Conservation (phyloP, 1,284 basidiomycete species). For the Erythrobasidium hasegawianum region DNA sequence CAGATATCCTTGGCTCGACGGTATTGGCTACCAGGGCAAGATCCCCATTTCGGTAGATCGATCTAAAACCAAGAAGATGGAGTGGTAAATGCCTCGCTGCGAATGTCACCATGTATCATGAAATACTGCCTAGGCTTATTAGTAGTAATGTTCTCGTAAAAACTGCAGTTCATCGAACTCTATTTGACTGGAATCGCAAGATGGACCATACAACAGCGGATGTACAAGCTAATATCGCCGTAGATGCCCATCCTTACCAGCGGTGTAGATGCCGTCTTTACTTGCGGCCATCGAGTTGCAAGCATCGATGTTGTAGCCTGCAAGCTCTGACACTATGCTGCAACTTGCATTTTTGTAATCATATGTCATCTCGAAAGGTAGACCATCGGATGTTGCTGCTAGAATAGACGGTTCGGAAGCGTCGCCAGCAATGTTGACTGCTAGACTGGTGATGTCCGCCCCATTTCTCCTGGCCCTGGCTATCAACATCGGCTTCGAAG, state of each 20-base stretch:
- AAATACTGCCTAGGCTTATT: neutral
- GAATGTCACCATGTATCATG: neutral
- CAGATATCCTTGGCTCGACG: constrained; percentile 89
- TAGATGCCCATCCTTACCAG: constrained; percentile 35
- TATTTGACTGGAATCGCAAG: too few relatives aligned
- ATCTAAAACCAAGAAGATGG: constrained; percentile 33
- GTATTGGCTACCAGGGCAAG: constrained; percentile 48
- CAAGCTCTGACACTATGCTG: constrained; percentile 36
- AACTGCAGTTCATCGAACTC: neutral
- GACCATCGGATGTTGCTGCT: constrained; percentile 39
- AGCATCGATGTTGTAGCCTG: constrained; percentile 40
- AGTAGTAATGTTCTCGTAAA: neutral
- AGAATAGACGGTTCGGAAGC: constrained; percentile 12
- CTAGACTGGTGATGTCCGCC: constrained; percentile 24
- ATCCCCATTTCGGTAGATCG: constrained; percentile 29
- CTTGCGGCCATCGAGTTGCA: constrained; percentile 23
- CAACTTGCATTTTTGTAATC: neutral
- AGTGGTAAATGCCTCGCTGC: constrained; percentile 13
- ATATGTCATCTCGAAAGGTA: constrained; percentile 35
- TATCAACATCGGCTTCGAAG: neutral
- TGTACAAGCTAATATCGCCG: constrained; percentile 33
- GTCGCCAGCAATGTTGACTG: neutral
- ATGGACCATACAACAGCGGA: too few relatives aligned
- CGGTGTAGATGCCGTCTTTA: constrained; percentile 24
- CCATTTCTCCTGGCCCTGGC: neutral